These are phyloP conservation scores for Striga asiatica DNA, from an alignment of 257 asterid species.

Conservation along the genomic window DNA sequence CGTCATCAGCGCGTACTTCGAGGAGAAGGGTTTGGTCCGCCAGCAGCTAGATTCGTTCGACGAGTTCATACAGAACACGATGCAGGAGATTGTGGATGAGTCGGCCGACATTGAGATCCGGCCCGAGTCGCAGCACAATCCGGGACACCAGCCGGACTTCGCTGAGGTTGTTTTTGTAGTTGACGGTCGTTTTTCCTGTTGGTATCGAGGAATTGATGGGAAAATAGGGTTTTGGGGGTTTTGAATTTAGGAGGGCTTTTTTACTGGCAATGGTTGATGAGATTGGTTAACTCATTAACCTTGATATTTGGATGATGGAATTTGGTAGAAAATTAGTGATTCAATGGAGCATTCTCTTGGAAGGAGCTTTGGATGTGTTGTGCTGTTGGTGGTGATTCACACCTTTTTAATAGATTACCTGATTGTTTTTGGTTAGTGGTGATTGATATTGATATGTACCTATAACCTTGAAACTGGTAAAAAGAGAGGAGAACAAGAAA, in stretches of 20 bases:
- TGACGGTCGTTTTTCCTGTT: background rate
- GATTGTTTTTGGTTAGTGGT: too few relatives aligned
- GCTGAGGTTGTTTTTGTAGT: conserved; percentile 47
- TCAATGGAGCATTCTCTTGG: too few relatives aligned
- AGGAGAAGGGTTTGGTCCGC: conserved; percentile 90
- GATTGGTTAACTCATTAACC: too few relatives aligned
- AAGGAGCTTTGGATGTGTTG: too few relatives aligned
- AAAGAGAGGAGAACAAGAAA: background rate
- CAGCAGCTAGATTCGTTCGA: conserved; percentile 95
- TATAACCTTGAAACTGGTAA: too few relatives aligned
- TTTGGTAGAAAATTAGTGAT: too few relatives aligned
- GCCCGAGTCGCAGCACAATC: conserved; percentile 93
- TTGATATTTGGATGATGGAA: too few relatives aligned
- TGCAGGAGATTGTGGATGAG: conserved; percentile 97
- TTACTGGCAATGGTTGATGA: too few relatives aligned
- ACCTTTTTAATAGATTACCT: too few relatives aligned
- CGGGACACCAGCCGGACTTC: conserved; percentile 84
- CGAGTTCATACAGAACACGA: conserved; percentile 91
- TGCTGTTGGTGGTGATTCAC: too few relatives aligned
- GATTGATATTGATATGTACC: too few relatives aligned
- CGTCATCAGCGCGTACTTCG: conserved; percentile 90
- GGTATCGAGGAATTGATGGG: background rate
- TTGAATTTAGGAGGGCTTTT: too few relatives aligned
- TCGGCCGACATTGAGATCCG: conserved; percentile 92
- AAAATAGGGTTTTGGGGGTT: background rate